Evolutionary conservation across 805 yeast genomes (phyloP).

Genomic region (Brettanomyces anomalus): DNA sequence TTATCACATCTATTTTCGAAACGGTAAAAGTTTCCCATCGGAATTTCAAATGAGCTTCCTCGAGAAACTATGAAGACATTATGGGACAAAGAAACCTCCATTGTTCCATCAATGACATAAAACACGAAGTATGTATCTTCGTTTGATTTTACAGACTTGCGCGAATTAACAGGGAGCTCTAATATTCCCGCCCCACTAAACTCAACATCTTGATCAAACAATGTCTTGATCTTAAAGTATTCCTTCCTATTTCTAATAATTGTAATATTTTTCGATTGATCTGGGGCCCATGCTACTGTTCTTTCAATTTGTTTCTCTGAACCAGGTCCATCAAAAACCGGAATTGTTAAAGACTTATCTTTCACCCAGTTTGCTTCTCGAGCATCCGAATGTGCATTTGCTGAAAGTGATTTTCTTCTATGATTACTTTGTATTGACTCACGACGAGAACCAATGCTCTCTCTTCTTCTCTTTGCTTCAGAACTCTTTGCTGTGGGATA

Average conservation of each 20-base stretch:
- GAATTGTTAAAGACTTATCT: constrained; percentile 31
- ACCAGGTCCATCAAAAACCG: constrained; percentile 45
- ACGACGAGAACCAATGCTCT: neutral
- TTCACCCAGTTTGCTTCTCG: constrained; percentile 47
- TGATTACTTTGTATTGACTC: neutral
- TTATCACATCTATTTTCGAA: constrained; percentile 52
- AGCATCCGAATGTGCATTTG: neutral
- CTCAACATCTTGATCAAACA: constrained; percentile 55
- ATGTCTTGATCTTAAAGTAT: constrained; percentile 50
- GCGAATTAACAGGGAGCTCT: constrained; percentile 52
- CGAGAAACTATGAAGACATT: constrained; percentile 49
- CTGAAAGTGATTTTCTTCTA: neutral
- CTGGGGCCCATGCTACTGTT: constrained; percentile 59
- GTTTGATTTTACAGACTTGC: constrained; percentile 51
- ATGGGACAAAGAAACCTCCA: constrained; percentile 59
- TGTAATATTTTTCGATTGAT: constrained; percentile 38
- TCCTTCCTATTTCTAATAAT: constrained; percentile 34
- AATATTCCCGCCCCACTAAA: constrained; percentile 68
- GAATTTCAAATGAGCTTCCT: constrained; percentile 78
- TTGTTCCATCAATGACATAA: constrained; percentile 60
- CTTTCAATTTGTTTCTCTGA: constrained; percentile 34
- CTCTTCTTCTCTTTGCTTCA: neutral
- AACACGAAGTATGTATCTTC: constrained; percentile 65
- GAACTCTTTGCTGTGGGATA: neutral
- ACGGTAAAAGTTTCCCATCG: constrained; percentile 66